Evolutionary conservation across 805 yeast species (phyloP), one percentile per base, ranked within the genome.

Genomic region (Candida orba): DNA sequence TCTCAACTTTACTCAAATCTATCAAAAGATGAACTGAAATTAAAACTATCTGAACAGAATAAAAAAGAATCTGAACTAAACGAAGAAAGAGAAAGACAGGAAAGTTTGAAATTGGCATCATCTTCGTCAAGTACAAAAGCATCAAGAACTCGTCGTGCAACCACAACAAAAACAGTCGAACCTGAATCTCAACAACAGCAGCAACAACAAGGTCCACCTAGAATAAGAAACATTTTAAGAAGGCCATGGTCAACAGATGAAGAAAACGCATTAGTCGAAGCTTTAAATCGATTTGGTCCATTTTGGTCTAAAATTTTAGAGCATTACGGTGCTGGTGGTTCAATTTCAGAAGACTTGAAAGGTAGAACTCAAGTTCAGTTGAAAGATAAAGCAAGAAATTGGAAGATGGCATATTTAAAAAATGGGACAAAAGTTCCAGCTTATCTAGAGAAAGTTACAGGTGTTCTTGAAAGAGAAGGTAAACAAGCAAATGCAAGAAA

Each of bases 371-470:
- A 89, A 56, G 87, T 91, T 15, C 99, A 93, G 60, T 71, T 93
- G 46, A 93, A 93, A 62, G 99, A 93, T 60, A 93, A 93, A 60
- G 98, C 98, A 0, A 75, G 99, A 52, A 93, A 93, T 59, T 84
- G 96, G 88, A 93, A 93, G 60, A 76, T 90, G 76, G 81, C 81
- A 51, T 88, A 83, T 59, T 66, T 89, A 46, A 85, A 88, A 56
- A 75, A 80, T 41, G 85, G 84, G 1, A 63, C 79, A 32, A 83
- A 84, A 9, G 76, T 91, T 3, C 99, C 99, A 0, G 79, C 74
- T 3, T 90, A 87, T 56, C 66, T 93, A 47, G 70, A 69, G 42
- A 80, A 83, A 49, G 98, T 91, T 18, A 91, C 98, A 1, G 98
- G 98, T 37, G 95, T 82, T 51, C 57, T 80, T 37, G 87, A 80